A percentile compares a stretch with the other conserved stretches of the same genome.
These are phyloP conservation scores for Dendrostoma leiphaemia DNA, from an alignment of 2,329 filamentous ascomycete species.

Conservation along the genomic window DNA sequence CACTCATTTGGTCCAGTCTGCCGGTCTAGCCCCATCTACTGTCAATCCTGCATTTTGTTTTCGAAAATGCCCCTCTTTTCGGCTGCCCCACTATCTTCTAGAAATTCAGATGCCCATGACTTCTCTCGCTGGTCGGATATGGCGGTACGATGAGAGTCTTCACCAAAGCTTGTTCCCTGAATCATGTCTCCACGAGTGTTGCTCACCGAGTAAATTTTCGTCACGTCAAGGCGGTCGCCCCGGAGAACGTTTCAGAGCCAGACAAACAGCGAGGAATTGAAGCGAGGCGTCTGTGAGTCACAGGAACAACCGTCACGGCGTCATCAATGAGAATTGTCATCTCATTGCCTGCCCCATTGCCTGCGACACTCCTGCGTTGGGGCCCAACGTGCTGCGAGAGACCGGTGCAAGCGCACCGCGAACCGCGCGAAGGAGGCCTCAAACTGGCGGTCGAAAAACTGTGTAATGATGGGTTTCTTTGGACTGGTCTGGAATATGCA, in stretches of 20 bases:
- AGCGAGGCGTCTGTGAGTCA: neutral
- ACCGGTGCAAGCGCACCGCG: neutral
- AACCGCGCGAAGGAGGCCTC: neutral
- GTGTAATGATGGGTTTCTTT: neutral
- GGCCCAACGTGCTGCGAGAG: neutral
- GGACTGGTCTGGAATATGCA: neutral
- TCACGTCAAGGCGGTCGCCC: neutral
- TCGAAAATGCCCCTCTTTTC: constrained; percentile 2
- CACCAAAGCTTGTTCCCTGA: neutral
- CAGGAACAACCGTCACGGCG: neutral
- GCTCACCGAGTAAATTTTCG: neutral
- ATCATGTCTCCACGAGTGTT: neutral
- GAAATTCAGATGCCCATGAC: neutral
- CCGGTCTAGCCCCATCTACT: constrained; percentile 8
- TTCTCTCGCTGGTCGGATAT: constrained; percentile 1
- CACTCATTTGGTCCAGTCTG: constrained; percentile 4
- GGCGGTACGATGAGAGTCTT: constrained; percentile 6
- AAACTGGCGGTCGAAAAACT: neutral
- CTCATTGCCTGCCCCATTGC: neutral
- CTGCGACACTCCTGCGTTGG: neutral
- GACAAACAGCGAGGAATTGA: neutral
- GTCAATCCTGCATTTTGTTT: constrained; percentile 7
- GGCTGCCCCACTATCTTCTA: constrained; percentile 11
- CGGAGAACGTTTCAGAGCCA: neutral
- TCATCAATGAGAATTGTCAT: neutral